Evolutionary conservation across 2,329 filamentous ascomycete species (phyloP), one percentile per base, ranked within the genome.

Genomic region (Pseudocercospora eumusae): DNA sequence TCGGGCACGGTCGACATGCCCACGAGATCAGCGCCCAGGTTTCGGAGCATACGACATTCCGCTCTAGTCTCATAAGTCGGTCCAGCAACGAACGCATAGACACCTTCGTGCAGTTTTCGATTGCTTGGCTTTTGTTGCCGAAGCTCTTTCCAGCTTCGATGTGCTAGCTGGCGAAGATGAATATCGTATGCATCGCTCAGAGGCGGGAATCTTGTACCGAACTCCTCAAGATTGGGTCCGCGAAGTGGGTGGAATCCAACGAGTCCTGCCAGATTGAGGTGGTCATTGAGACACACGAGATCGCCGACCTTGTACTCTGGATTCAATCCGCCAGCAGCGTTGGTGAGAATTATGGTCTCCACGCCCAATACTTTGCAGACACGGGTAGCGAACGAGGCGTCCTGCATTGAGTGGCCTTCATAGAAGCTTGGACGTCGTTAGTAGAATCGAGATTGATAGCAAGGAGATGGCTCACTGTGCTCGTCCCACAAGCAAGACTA

Each of bases 1-100:
- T 89, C 87, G 7, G 87, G 87, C 27, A 89, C 86, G 0, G 87
- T 89, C 31, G 84, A 88, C 87, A 89, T 89, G 13, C 86, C 86
- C 1, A 89, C 86, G n/a, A 88, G 77, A 70, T 89, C 86, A n/a
- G 85, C 86, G 6, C 87, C 86, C 6, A 88, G 74, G 53, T 78
- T 78, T 42, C 80, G 79, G 62, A 89, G 77, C 81, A 88, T 82
- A 18, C 86, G 81, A 70, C 85, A 88, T 71, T 88, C 86, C 0
- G 86, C 85, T 63, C 86, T 78, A 1, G 86, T 88, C 71, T 88
- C 86, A 70, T 88, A 88, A 54, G 82, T 86, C 59, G 86, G 86
- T 15, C 86, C 86, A 18, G 81, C 82, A 50, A 86, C 84, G 70
- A 85, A 89, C 5, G 85, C 85, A 76, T 89, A 89, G 1, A 88